Evolutionary conservation across 345 rosid species (phyloP).

Genomic region (Dovyalis caffra): DNA sequence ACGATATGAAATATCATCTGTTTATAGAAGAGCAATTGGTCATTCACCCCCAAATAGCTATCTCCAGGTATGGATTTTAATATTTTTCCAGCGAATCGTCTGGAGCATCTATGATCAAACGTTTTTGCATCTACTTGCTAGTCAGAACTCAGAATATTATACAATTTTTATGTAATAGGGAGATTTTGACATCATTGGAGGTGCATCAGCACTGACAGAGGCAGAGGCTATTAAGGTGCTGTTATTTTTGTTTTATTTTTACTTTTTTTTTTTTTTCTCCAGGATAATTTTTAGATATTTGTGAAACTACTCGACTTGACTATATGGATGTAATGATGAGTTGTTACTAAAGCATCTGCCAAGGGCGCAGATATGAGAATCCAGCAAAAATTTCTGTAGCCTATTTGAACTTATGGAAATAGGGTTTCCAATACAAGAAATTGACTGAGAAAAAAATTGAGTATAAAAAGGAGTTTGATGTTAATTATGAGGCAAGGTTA

Average conservation of each 20-base stretch:
- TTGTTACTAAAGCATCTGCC: background rate
- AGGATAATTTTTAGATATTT: background rate
- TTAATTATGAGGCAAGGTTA: background rate
- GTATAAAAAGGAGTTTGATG: background rate
- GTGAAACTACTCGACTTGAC: background rate
- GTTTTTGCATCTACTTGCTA: conserved; percentile 1
- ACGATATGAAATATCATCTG: conserved; percentile 76
- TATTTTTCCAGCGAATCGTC: background rate
- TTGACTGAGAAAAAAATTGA: background rate
- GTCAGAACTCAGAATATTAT: conserved; percentile 15
- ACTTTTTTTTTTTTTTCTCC: background rate
- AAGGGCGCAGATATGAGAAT: background rate
- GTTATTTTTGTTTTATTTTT: background rate
- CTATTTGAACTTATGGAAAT: background rate
- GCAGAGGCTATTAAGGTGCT: conserved; percentile 83
- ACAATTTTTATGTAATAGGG: conserved; percentile 50
- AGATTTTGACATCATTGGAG: conserved; percentile 93
- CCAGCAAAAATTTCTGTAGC: background rate
- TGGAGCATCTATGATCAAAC: background rate
- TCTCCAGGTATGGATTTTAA: conserved; percentile 61
- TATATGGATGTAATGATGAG: background rate
- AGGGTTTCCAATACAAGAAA: background rate
- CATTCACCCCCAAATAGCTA: conserved; percentile 90
- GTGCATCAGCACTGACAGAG: conserved; percentile 80
- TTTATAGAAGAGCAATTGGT: conserved; percentile 87